These are phyloP conservation scores for Ogataea hybrid DNA, from an alignment of 1,139 yeast genomes.

Conservation along the genomic window DNA sequence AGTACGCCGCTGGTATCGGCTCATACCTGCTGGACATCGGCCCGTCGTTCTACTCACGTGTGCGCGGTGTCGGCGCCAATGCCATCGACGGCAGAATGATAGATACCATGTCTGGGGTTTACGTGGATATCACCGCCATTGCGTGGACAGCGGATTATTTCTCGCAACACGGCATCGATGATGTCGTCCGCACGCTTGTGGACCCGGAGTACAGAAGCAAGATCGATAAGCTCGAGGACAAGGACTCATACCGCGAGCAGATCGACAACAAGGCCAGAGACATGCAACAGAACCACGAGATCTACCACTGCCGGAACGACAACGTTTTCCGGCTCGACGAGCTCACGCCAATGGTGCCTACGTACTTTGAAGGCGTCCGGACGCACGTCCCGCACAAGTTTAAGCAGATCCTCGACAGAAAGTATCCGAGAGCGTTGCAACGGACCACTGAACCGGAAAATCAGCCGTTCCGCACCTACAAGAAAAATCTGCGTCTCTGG, in stretches of 20 bases:
- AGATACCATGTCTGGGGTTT: conserved; percentile 52
- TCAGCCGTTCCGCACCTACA: conserved; percentile 22
- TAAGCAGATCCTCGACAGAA: conserved; percentile 40
- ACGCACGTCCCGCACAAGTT: conserved; percentile 46
- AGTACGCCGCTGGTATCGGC: conserved; percentile 37
- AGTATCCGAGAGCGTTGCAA: conserved; percentile 36
- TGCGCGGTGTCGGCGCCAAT: conserved; percentile 42
- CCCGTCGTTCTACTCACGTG: conserved; percentile 37
- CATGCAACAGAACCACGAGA: conserved; percentile 26
- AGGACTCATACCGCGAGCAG: conserved; percentile 24
- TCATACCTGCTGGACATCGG: conserved; percentile 51
- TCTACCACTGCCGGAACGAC: conserved; percentile 52
- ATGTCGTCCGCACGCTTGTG: conserved; percentile 31
- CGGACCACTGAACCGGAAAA: conserved; percentile 21
- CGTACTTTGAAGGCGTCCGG: conserved; percentile 51
- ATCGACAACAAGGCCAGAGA: conserved; percentile 23
- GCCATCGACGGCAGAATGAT: conserved; percentile 62
- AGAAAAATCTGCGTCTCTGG: conserved; percentile 26
- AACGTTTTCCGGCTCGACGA: conserved; percentile 48
- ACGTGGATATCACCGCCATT: conserved; percentile 58
- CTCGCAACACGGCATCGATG: conserved; percentile 21
- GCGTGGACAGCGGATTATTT: conserved; percentile 36
- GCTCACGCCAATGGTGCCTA: conserved; percentile 42
- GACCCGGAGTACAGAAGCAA: conserved; percentile 38
- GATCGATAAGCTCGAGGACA: conserved; percentile 25